Evolutionary conservation across 257 asterid genomes (phyloP), one percentile per base, ranked within the genome.

Genomic region (Scutellaria baicalensis): DNA sequence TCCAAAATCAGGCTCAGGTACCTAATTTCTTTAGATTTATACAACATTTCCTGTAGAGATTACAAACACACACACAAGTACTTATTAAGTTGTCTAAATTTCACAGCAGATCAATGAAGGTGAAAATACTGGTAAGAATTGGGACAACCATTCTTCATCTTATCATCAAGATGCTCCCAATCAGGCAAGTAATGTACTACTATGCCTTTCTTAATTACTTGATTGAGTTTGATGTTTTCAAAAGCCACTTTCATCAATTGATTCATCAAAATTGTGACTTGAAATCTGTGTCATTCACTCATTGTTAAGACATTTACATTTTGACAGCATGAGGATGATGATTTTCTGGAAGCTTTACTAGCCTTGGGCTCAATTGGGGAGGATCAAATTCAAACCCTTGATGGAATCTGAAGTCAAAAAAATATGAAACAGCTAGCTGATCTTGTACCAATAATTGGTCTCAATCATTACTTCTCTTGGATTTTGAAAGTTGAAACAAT

Each of bases 261-360:
- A 14, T 42, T 52, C 9, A 18, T 44, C 27, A 71, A 49, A 42
- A 10, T 2, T 1, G 8, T 6, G 13, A 44, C 14, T 44, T 4
- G 16, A 44, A 44, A 10, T 44, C 1, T 44, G 12, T 3, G 2
- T 0, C 50, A 44, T 44, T 44, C 17, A 44, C 50, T 44, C 2
- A 44, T 8, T 9, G 47, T 42, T 42, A 44, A 44, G 5, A 44
- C 9, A 5, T 16, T 16, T 50, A 27, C 1, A 8, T 20, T 54
- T 43, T n/a, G 6, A 6, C 79, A 78, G 81, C 31, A 9, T 3
- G 72, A 59, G 0, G 77, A 71, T 5, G 75, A 69, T 17, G 86
- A 64, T 4, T 74, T 66, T 47, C 70, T 78, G 72, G 81, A 69
- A 42, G 72, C 81, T 47, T 44, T 81, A 55, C 78, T 78, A 47